Percentiles rank a stretch among this genome's conserved stretches.
These are phyloP conservation scores for Tanacetum coccineum DNA, from an alignment of 129 eudicot species.

Conservation along the genomic window DNA sequence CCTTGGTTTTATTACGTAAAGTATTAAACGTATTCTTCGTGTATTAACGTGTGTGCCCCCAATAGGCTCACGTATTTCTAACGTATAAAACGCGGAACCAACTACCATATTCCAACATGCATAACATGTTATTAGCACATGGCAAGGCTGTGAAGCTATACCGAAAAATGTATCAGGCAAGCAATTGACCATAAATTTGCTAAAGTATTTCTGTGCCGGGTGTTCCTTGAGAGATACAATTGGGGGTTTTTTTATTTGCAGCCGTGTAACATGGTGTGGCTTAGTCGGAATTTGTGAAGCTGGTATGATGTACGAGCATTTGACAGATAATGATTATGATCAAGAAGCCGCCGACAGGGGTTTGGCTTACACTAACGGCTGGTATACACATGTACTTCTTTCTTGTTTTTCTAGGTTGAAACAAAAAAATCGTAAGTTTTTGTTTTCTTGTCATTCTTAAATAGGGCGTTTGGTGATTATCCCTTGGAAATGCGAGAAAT, in stretches of 20 bases:
- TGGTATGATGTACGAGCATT: slow-evolving; percentile 44
- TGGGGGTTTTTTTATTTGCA: no score
- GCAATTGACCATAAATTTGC: no score
- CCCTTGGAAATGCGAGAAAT: slow-evolving; percentile 53
- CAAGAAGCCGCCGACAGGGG: slow-evolving; percentile 63
- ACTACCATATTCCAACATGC: no score
- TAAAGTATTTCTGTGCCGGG: no score
- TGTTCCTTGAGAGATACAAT: no score
- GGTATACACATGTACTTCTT: slow-evolving; percentile 33
- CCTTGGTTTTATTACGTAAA: no score
- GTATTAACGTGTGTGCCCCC: no score
- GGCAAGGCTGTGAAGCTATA: slow-evolving; percentile 67
- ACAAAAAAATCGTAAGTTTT: not conserved
- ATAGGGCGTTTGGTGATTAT: slow-evolving; percentile 61
- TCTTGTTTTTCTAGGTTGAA: not conserved
- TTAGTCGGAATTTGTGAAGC: slow-evolving; percentile 41
- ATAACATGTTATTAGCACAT: slow-evolving; percentile 80
- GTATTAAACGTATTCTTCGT: no score
- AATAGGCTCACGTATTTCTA: no score
- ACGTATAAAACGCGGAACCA: no score
- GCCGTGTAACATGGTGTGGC: no score
- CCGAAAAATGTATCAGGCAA: slow-evolving; percentile 49
- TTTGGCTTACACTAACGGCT: slow-evolving; percentile 53
- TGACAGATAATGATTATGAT: slow-evolving; percentile 41
- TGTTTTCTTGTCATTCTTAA: not conserved